Conservation (phyloP, 305 asterid species). For the Solanum chacoense region DNA sequence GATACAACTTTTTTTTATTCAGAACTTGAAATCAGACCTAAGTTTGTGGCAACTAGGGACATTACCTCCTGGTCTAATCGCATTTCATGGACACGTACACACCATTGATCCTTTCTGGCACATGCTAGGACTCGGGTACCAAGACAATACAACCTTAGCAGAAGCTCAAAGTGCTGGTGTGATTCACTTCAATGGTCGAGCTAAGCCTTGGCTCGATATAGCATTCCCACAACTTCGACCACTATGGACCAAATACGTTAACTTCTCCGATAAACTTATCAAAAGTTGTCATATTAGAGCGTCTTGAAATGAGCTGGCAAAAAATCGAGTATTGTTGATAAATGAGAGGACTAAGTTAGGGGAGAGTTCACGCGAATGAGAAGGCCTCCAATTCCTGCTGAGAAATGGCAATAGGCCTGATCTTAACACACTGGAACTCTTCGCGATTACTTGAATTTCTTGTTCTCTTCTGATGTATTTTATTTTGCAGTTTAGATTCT, state of each 20-base stretch:
- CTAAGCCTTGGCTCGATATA: conserved; percentile 98
- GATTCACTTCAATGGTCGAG: conserved; percentile 87
- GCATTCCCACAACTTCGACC: conserved; percentile 81
- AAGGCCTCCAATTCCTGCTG: conserved; percentile 12
- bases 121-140: conserved; percentile 93
- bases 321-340: neutral
- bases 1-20: conserved; percentile 5
- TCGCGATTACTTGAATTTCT: conserved; percentile 6
- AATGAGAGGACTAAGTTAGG: conserved; percentile 25
- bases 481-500: conserved; percentile 1
- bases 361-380: conserved; percentile 20
- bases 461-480: neutral
- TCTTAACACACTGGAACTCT: conserved; percentile 21
- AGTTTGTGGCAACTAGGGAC: conserved; percentile 99
- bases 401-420: conserved; percentile 18
- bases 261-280: conserved; percentile 73
- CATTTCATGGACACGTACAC: conserved; percentile 77
- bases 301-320: conserved; percentile 24
- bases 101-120: conserved; percentile 82
- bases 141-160: conserved; percentile 60
- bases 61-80: conserved; percentile 86
- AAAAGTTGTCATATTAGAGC: conserved; percentile 73
- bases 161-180: conserved; percentile 79
- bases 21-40: conserved; percentile 86
- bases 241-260: conserved; percentile 68